These are phyloP conservation scores for Narthecium ossifragum DNA, from an alignment of 106 monocot species.

Conservation along the genomic window DNA sequence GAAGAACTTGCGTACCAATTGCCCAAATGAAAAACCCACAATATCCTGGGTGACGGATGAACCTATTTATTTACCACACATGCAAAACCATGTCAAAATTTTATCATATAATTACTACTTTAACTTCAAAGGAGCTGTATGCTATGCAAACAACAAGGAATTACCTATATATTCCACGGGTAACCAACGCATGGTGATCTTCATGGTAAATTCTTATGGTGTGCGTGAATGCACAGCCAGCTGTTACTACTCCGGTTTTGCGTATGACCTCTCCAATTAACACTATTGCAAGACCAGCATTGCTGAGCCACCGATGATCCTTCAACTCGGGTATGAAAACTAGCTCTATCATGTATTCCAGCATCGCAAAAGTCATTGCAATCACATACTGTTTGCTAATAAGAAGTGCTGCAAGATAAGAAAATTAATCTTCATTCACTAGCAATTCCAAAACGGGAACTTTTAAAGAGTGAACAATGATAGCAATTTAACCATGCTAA, in stretches of 20 bases:
- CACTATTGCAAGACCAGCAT: constrained; percentile 64
- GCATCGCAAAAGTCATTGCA: constrained; percentile 74
- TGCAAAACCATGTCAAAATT: background rate
- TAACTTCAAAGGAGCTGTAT: too few species aligned
- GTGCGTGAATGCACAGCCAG: constrained; percentile 78
- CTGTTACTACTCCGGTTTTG: constrained; percentile 77
- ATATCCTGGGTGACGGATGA: constrained; percentile 87
- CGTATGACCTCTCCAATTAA: constrained; percentile 67
- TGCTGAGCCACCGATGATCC: constrained; percentile 55
- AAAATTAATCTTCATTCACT: constrained; percentile 6
- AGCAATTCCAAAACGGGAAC: background rate
- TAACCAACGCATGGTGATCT: constrained; percentile 66
- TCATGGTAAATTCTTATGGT: constrained; percentile 60
- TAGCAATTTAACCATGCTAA: too few species aligned
- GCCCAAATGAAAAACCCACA: constrained; percentile 91
- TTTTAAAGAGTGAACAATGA: too few species aligned
- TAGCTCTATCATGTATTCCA: constrained; percentile 71
- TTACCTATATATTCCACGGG: constrained; percentile 93
- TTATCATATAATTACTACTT: too few species aligned
- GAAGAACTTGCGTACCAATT: constrained; percentile 78
- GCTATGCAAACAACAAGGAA: too few species aligned
- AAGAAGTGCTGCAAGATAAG: constrained; percentile 64
- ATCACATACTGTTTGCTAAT: constrained; percentile 79
- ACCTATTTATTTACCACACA: constrained; percentile 39
- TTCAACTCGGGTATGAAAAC: constrained; percentile 60